These are phyloP conservation scores for Colletotrichum ledebouriae DNA, from an alignment of 2,329 filamentous ascomycete genomes.

Conservation along the genomic window DNA sequence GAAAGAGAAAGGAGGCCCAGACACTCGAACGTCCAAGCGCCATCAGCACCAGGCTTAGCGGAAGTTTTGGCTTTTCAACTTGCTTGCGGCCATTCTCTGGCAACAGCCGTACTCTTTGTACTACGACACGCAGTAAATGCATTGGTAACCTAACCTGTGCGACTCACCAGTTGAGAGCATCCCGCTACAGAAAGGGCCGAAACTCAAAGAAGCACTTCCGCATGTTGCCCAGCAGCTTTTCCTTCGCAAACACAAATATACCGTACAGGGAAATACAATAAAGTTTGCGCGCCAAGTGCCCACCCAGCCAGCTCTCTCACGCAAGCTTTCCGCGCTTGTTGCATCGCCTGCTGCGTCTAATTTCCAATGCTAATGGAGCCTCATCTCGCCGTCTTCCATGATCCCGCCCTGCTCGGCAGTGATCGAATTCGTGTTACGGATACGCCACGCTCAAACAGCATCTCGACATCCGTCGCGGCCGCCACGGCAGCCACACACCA, in stretches of 20 bases:
- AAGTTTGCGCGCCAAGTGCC: background rate
- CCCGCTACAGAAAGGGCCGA: constrained; percentile 32
- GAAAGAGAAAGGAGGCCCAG: constrained; percentile 26
- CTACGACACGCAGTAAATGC: background rate
- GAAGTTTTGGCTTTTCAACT: constrained; percentile 14
- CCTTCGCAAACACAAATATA: constrained; percentile 18
- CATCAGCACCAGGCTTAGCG: background rate
- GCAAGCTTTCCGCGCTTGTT: background rate
- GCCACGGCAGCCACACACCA: background rate
- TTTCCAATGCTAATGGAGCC: background rate
- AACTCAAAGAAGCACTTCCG: constrained; percentile 15
- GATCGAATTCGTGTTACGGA: background rate
- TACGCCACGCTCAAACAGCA: background rate
- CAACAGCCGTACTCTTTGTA: background rate
- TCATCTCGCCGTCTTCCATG: background rate
- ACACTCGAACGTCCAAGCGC: constrained; percentile 8
- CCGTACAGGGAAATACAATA: background rate
- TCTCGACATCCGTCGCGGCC: constrained; percentile 1
- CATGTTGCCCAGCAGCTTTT: constrained; percentile 19
- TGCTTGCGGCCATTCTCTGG: background rate
- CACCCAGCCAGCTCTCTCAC: background rate
- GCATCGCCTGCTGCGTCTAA: constrained; percentile 31
- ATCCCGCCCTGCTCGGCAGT: background rate
- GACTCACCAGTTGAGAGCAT: constrained; percentile 18
- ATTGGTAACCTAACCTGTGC: background rate